Conservation (phyloP, 129 eudicot species). For the Flaveria brownii region DNA sequence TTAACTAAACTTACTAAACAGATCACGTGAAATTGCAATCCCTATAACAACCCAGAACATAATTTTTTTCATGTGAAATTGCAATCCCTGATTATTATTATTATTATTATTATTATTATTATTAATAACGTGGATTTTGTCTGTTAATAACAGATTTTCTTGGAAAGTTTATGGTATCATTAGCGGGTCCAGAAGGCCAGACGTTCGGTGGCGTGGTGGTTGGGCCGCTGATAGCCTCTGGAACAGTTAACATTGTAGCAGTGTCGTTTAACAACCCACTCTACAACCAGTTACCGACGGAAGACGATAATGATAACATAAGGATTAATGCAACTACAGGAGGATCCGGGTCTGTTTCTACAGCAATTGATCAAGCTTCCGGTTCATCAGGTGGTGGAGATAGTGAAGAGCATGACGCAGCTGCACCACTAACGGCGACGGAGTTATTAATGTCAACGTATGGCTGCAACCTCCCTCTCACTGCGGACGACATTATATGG, state of each 20-base stretch:
- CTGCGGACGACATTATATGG: slow-evolving; percentile 31
- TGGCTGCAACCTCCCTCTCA: slow-evolving; percentile 33
- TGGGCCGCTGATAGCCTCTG: slow-evolving; percentile 56
- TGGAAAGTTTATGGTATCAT: slow-evolving; percentile 43
- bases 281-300: slow-evolving; percentile 45
- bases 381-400: slow-evolving; percentile 32
- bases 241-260: slow-evolving; percentile 52
- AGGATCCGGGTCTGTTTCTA: slow-evolving; percentile 27
- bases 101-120: background rate
- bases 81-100: too few species aligned
- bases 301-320: slow-evolving; percentile 22
- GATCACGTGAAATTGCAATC: too few species aligned
- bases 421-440: slow-evolving; percentile 11
- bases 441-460: slow-evolving; percentile 30
- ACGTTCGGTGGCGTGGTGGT: slow-evolving; percentile 55
- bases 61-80: too few species aligned
- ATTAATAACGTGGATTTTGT: background rate
- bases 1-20: too few species aligned
- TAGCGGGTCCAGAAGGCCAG: slow-evolving; percentile 58
- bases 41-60: too few species aligned
- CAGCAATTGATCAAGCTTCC: slow-evolving; percentile 18
- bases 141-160: background rate
- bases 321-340: background rate
- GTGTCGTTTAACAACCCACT: slow-evolving; percentile 53
- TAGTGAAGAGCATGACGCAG: slow-evolving; percentile 10